Percentiles rank a stretch among this genome's conserved stretches.
phyloP scores from a whole-genome alignment of 78 protist genomes.

The Speleostelium caveatum region DNA sequence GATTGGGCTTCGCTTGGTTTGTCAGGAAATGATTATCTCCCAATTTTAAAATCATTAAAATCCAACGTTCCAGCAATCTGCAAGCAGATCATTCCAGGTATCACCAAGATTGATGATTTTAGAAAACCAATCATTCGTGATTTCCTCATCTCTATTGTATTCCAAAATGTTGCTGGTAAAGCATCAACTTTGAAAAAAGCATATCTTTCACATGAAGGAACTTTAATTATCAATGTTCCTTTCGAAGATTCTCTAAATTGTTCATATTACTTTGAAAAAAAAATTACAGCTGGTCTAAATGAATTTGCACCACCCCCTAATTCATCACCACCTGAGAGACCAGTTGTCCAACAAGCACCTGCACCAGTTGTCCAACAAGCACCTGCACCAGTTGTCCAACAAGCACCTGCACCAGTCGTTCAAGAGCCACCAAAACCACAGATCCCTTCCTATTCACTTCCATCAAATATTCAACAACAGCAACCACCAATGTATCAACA shows the following conservation, averaged over 20 bases:
- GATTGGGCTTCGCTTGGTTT: constrained; percentile 25
- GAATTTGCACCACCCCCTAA: constrained; percentile 43
- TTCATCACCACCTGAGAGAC: constrained; percentile 11
- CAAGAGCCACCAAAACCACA: not conserved
- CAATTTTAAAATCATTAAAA: constrained; percentile 40
- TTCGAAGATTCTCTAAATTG: constrained; percentile 68
- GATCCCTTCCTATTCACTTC: not conserved
- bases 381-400: not conserved
- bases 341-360: not conserved
- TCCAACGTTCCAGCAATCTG: constrained; percentile 34
- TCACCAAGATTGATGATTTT: constrained; percentile 49
- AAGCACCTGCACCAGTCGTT: constrained; percentile 20
- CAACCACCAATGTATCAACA: constrained; percentile 6
- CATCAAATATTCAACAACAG: not conserved
- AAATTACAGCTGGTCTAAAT: constrained; percentile 52
- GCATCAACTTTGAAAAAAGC: constrained; percentile 32
- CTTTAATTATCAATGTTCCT: constrained; percentile 22
- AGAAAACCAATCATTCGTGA: constrained; percentile 62
- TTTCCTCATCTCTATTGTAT: constrained; percentile 42
- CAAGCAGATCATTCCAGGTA: constrained; percentile 57
- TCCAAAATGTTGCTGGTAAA: constrained; percentile 61
- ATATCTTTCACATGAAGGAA: constrained; percentile 30
- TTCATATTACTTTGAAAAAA: constrained; percentile 69
- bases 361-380: not conserved
- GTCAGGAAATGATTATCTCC: constrained; percentile 5